phyloP scores from a whole-genome alignment of 371 early-diverging fungal genomes.

The Blastocladiella emersonii region DNA sequence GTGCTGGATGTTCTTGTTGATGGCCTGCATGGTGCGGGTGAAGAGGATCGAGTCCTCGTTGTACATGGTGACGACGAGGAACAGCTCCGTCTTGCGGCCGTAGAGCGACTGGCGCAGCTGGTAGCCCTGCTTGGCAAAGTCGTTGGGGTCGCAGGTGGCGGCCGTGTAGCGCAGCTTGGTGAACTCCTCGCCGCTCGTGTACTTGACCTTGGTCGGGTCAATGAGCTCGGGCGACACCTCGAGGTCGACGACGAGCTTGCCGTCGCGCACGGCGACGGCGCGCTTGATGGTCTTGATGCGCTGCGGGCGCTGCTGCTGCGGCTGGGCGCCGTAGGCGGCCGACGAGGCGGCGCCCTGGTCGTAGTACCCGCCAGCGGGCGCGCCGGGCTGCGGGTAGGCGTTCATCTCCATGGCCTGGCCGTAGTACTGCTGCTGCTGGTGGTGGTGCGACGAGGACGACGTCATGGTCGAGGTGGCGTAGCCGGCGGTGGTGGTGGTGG shows the following conservation, averaged over 20 bases:
- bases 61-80: conserved; percentile 66
- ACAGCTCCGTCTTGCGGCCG: conserved; percentile 65
- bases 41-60: conserved; percentile 66
- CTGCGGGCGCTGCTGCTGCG: neutral
- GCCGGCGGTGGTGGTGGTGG: neutral
- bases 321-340: neutral
- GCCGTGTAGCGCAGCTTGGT: conserved; percentile 66
- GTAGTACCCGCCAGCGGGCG: neutral
- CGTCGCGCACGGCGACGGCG: neutral
- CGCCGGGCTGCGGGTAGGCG: neutral
- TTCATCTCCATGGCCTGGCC: neutral
- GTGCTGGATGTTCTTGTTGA: conserved; percentile 77
- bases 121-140: conserved; percentile 53
- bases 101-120: conserved; percentile 62
- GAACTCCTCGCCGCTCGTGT: conserved; percentile 47
- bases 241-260: neutral
- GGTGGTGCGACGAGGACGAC: neutral
- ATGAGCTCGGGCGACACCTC: conserved; percentile 4
- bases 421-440: neutral
- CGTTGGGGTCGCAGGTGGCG: conserved; percentile 70
- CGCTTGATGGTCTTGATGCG: conserved; percentile 4
- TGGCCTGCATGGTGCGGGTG: conserved; percentile 64
- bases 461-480: neutral
- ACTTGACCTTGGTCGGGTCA: conserved; percentile 20
- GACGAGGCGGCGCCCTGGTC: no score